Percentiles rank a stretch among this genome's conserved stretches.
Conservation (phyloP, 495 filamentous ascomycete species). For the Xylaria venustula region DNA sequence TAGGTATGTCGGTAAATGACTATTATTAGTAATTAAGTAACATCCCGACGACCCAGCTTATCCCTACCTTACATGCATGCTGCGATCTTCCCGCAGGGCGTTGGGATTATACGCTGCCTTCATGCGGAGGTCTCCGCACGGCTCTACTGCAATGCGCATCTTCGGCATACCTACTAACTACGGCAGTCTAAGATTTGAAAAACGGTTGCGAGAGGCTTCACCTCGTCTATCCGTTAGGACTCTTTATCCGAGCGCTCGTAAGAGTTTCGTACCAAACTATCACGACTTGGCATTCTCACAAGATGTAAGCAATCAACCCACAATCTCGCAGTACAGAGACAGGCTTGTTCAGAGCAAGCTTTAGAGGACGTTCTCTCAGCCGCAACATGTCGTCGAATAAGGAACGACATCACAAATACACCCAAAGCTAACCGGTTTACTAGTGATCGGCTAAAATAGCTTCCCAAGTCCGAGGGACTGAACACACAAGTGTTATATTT, state of each 20-base stretch:
- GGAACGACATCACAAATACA: conserved; percentile 11
- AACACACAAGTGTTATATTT: neutral
- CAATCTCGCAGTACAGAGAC: neutral
- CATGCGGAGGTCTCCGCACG: neutral
- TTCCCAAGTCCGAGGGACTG: neutral
- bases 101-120: neutral
- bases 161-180: neutral
- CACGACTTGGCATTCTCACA: neutral
- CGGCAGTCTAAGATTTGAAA: neutral
- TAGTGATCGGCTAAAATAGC: neutral
- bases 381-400: neutral
- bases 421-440: neutral
- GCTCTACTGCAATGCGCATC: neutral
- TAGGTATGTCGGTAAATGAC: neutral
- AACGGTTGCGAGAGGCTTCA: neutral
- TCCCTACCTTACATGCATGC: neutral
- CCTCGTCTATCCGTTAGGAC: neutral
- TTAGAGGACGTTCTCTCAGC: neutral
- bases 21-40: conserved; percentile 6
- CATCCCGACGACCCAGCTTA: neutral
- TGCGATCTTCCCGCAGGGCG: neutral
- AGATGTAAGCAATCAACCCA: neutral
- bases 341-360: neutral
- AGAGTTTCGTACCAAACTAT: neutral
- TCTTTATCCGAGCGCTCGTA: neutral